phyloP scores from a whole-genome alignment of 352 stramenopile genomes.

The Thalassiosira mediterranea region DNA sequence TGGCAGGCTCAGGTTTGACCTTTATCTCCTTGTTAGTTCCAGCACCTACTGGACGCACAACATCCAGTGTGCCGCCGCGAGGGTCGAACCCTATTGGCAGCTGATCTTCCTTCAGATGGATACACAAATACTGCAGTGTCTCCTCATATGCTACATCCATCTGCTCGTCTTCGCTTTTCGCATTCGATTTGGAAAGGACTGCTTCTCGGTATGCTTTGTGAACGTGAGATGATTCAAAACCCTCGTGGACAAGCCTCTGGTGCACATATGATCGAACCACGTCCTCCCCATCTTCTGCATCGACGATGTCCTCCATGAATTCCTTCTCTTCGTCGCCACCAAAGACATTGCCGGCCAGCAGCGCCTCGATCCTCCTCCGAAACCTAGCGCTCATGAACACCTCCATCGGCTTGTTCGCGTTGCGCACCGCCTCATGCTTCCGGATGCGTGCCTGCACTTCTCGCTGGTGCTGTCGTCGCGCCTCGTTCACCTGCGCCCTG shows the following conservation, averaged over 20 bases:
- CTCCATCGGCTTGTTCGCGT: conserved; percentile 87
- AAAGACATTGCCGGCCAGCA: conserved; percentile 66
- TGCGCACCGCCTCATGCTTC: conserved; percentile 89
- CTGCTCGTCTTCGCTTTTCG: conserved; percentile 45
- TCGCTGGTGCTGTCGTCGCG: conserved; percentile 48
- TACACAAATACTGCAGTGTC: conserved; percentile 76
- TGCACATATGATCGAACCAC: conserved; percentile 62
- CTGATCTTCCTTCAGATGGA: conserved; percentile 79
- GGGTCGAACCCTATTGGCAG: conserved; percentile 84
- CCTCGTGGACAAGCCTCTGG: conserved; percentile 69
- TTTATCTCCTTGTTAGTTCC: too few relatives aligned
- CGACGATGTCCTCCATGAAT: conserved; percentile 47
- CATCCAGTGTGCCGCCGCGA: conserved; percentile 68
- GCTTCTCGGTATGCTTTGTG: conserved; percentile 49
- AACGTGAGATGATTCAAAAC: conserved; percentile 72
- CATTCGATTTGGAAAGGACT: conserved; percentile 6
- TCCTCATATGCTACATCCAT: conserved; percentile 77
- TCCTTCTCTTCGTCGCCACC: conserved; percentile 26
- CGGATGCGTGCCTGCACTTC: conserved; percentile 86
- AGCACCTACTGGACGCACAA: conserved; percentile 55
- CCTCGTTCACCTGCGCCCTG: conserved; percentile 52
- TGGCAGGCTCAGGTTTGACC: background rate
- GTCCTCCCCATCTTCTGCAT: conserved; percentile 40
- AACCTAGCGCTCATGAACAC: conserved; percentile 91
- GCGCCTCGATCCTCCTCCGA: conserved; percentile 87